Evolutionary conservation across 2,329 filamentous ascomycete genomes (phyloP).

Genomic region (Didymellaceae sp.): DNA sequence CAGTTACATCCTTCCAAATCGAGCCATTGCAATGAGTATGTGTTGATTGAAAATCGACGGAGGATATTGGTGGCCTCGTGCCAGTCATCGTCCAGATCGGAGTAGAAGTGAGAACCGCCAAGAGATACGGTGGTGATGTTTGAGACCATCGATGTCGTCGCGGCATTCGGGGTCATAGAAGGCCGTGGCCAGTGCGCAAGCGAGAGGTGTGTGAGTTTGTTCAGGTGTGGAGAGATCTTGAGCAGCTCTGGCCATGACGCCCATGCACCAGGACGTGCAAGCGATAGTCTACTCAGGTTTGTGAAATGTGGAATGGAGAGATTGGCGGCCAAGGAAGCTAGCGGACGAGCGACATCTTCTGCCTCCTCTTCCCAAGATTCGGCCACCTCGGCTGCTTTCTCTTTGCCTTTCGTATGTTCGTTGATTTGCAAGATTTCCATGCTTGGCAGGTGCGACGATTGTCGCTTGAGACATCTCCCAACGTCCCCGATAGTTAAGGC

Average conservation of each 20-base stretch:
- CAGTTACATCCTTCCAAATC: conserved; percentile 68
- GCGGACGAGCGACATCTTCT: conserved; percentile 17
- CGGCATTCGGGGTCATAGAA: conserved; percentile 62
- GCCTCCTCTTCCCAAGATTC: conserved; percentile 57
- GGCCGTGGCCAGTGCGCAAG: conserved; percentile 68
- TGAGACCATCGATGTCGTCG: conserved; percentile 53
- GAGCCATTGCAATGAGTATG: conserved; percentile 66
- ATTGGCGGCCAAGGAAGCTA: conserved; percentile 19
- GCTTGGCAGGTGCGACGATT: conserved; percentile 17
- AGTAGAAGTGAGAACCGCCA: conserved; percentile 61
- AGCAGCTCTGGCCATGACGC: conserved; percentile 64
- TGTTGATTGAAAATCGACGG: conserved; percentile 60
- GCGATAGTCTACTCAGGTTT: conserved; percentile 63
- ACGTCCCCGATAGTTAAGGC: conserved; percentile 59
- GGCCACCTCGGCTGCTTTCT: conserved; percentile 34
- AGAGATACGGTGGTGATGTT: conserved; percentile 54
- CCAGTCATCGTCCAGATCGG: conserved; percentile 61
- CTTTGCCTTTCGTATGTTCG: conserved; percentile 14
- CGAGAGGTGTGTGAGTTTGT: conserved; percentile 67
- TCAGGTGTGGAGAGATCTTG: conserved; percentile 58
- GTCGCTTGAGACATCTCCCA: conserved; percentile 50
- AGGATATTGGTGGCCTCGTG: conserved; percentile 63
- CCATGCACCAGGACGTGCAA: conserved; percentile 58
- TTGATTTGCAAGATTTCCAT: conserved; percentile 24
- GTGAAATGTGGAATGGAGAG: conserved; percentile 51